phyloP scores from a whole-genome alignment of 2,329 filamentous ascomycete genomes.

The Volutella citrinella region DNA sequence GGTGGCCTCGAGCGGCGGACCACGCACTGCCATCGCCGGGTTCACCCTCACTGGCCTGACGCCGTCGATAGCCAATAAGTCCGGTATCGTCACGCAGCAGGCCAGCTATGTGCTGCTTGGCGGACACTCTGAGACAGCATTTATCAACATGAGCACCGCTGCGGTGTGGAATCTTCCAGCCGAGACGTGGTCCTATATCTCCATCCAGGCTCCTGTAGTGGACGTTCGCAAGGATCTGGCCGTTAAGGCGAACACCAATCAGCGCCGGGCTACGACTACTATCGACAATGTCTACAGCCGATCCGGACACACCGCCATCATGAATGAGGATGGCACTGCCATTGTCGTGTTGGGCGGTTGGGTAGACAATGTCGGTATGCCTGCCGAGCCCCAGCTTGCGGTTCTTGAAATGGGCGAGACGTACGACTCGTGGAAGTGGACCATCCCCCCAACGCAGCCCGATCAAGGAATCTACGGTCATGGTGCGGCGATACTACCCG shows the following conservation, averaged over 20 bases:
- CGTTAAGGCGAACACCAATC: slow-evolving; percentile 30
- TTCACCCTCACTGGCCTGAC: slow-evolving; percentile 76
- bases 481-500: slow-evolving; percentile 60
- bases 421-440: slow-evolving; percentile 75
- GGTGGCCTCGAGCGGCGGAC: slow-evolving; percentile 50
- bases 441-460: slow-evolving; percentile 53
- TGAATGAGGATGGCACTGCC: slow-evolving; percentile 74
- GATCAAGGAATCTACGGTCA: slow-evolving; percentile 58
- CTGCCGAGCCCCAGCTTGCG: slow-evolving; percentile 79
- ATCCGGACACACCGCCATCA: slow-evolving; percentile 83
- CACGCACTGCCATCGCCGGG: slow-evolving; percentile 76
- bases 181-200: slow-evolving; percentile 80
- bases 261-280: slow-evolving; percentile 22
- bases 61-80: slow-evolving; percentile 67
- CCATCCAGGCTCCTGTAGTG: slow-evolving; percentile 48
- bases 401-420: slow-evolving; percentile 72
- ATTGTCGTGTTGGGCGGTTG: slow-evolving; percentile 85
- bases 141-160: slow-evolving; percentile 91
- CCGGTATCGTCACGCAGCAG: slow-evolving; percentile 65
- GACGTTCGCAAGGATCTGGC: slow-evolving; percentile 53
- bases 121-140: slow-evolving; percentile 78
- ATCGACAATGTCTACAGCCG: slow-evolving; percentile 64
- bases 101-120: slow-evolving; percentile 79
- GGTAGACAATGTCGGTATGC: slow-evolving; percentile 75
- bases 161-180: slow-evolving; percentile 86